Percentiles rank a stretch among this genome's conserved stretches.
Evolutionary conservation across 306 rosid genomes (phyloP).

Genomic region (Vigna radiata): DNA sequence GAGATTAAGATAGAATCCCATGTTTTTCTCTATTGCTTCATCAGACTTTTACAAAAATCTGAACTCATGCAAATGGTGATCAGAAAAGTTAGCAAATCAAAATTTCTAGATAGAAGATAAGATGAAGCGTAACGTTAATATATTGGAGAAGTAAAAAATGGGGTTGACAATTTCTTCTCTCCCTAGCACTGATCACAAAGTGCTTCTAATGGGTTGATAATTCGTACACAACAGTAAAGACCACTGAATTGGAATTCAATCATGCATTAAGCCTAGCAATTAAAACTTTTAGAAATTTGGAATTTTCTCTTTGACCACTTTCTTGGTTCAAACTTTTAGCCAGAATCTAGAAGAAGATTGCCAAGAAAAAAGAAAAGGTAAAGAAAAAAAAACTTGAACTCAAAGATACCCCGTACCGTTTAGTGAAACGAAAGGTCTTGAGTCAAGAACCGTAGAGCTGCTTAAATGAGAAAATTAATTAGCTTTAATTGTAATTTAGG

Average conservation of each 20-base stretch:
- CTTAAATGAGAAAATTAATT: conserved; percentile 29
- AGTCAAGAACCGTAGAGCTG: conserved; percentile 2
- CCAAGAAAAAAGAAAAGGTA: not conserved
- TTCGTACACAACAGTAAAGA: not conserved
- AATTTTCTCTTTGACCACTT: conserved; percentile 9
- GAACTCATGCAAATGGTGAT: conserved; percentile 7
- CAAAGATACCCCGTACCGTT: conserved; percentile 15
- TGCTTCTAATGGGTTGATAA: conserved; percentile 4
- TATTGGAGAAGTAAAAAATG: conserved; percentile 31
- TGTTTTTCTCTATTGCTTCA: conserved; percentile 31
- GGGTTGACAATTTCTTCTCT: conserved; percentile 15
- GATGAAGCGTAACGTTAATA: not conserved
- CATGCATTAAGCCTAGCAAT: not conserved
- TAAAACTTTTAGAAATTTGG: not conserved
- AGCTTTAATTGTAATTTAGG: conserved; percentile 28
- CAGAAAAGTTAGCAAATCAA: conserved; percentile 28
- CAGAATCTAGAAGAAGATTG: conserved; percentile 34
- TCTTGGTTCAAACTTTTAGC: not conserved
- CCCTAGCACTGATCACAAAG: conserved; percentile 21
- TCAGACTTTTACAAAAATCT: not conserved
- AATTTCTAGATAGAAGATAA: conserved; percentile 10
- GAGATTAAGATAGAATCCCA: conserved; percentile 53
- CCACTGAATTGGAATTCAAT: conserved; percentile 28
- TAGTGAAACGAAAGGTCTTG: conserved; percentile 1
- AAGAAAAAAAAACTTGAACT: not conserved